Evolutionary conservation across 2,329 filamentous ascomycete species (phyloP).

Genomic region (Ceratocystis albifundus): DNA sequence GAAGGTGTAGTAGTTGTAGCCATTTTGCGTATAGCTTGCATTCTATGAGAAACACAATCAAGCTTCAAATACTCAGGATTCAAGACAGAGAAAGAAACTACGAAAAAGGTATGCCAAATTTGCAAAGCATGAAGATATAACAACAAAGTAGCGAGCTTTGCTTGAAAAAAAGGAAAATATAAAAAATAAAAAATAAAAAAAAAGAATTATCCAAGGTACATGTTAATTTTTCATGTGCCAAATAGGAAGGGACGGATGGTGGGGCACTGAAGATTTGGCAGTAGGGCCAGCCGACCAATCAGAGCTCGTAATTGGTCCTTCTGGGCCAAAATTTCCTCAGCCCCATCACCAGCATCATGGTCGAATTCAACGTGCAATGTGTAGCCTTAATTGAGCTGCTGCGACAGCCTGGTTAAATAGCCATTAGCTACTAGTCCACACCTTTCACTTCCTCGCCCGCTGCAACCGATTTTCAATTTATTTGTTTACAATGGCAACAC

Average conservation of each 20-base stretch:
- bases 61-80: background rate
- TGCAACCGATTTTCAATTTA: background rate
- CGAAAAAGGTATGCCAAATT: background rate
- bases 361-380: background rate
- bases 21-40: conserved; percentile 22
- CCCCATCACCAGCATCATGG: conserved; percentile 14
- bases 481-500: conserved; percentile 18
- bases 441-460: background rate
- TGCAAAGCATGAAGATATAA: background rate
- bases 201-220: too few species aligned
- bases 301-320: conserved; percentile 12
- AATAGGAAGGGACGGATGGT: background rate
- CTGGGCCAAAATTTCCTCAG: conserved; percentile 21
- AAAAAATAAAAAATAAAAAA: too few species aligned
- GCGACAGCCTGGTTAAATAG: background rate
- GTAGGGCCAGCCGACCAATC: conserved; percentile 17
- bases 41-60: conserved; percentile 3
- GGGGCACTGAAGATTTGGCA: conserved; percentile 10
- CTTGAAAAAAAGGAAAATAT: background rate
- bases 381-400: background rate
- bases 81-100: background rate
- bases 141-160: background rate
- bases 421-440: background rate
- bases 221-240: background rate
- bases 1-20: conserved; percentile 11